phyloP scores from a whole-genome alignment of 116 monocot species.

The Posidonia oceanica region DNA sequence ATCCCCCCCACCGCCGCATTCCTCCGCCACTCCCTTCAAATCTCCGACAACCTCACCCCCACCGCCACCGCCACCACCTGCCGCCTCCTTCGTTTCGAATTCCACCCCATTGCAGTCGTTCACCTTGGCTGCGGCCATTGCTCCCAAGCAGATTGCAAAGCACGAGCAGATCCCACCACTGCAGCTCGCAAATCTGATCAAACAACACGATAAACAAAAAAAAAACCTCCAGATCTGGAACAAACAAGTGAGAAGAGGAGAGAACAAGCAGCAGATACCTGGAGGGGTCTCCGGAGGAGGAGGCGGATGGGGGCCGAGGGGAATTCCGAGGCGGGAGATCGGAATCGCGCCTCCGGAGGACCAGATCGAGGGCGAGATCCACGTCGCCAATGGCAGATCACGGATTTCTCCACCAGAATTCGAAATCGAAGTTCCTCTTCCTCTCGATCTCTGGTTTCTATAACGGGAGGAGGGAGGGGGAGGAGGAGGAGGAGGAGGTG shows the following conservation, averaged over 20 bases:
- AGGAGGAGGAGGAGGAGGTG: neutral
- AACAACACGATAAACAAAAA: neutral
- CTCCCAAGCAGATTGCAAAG: slow-evolving; percentile 4
- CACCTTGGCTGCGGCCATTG: slow-evolving; percentile 10
- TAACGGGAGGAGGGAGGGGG: neutral
- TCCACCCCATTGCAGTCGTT: neutral
- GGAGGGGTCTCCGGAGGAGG: no score
- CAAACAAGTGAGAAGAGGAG: neutral
- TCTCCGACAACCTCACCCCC: neutral
- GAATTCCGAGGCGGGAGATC: neutral
- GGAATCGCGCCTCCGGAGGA: neutral
- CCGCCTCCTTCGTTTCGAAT: neutral
- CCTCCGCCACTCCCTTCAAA: neutral
- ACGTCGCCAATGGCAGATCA: neutral
- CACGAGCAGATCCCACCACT: neutral
- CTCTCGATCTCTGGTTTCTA: no score
- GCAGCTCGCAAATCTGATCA: neutral
- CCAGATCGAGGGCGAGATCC: slow-evolving; percentile 1
- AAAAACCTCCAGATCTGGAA: neutral
- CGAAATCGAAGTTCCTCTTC: neutral
- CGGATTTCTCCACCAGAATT: neutral
- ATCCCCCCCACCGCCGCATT: neutral
- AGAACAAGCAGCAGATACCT: no score
- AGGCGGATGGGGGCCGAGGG: neutral
- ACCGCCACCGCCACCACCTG: neutral